A percentile compares a stretch with the other conserved stretches of the same genome.
Evolutionary conservation across 108 stramenopile species (phyloP).

Genomic region (Nitzschia sp.): DNA sequence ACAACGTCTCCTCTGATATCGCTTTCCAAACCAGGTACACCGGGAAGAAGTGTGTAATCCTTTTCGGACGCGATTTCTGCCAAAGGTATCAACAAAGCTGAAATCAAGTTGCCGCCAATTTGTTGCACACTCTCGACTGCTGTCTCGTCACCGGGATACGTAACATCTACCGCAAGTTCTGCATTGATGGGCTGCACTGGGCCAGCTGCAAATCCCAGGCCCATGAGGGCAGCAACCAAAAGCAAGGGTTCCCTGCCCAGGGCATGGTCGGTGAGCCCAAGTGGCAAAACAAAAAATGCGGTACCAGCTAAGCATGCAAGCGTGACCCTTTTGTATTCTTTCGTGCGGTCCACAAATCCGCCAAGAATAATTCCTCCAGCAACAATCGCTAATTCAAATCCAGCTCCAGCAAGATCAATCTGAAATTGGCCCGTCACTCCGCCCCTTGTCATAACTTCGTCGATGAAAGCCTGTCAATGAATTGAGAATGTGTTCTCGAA

Average conservation of each 20-base stretch:
- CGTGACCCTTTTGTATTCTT: slow-evolving; percentile 84
- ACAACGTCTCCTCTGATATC: slow-evolving; percentile 71
- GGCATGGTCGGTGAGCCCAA: slow-evolving; percentile 62
- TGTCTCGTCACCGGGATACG: slow-evolving; percentile 76
- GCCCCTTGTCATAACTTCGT: slow-evolving; percentile 86
- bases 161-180: slow-evolving; percentile 78
- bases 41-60: slow-evolving; percentile 47
- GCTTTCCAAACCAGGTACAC: slow-evolving; percentile 39
- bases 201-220: slow-evolving; percentile 64
- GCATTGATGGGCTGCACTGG: slow-evolving; percentile 80
- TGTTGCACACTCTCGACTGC: slow-evolving; percentile 75
- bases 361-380: slow-evolving; percentile 85
- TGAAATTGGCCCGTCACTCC: slow-evolving; percentile 77
- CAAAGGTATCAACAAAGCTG: slow-evolving; percentile 63
- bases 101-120: slow-evolving; percentile 68
- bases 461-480: slow-evolving; percentile 66
- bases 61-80: slow-evolving; percentile 45
- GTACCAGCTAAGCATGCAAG: slow-evolving; percentile 71
- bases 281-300: slow-evolving; percentile 41
- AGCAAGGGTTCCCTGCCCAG: slow-evolving; percentile 58
- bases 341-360: slow-evolving; percentile 83
- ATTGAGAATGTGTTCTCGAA: background rate
- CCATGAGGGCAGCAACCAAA: slow-evolving; percentile 48
- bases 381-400: slow-evolving; percentile 87
- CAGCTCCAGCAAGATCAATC: slow-evolving; percentile 85